Evolutionary conservation across 1,139 yeast genomes (phyloP), one percentile per base, ranked within the genome.

Genomic region (Saccharomycopsis hybrid): DNA sequence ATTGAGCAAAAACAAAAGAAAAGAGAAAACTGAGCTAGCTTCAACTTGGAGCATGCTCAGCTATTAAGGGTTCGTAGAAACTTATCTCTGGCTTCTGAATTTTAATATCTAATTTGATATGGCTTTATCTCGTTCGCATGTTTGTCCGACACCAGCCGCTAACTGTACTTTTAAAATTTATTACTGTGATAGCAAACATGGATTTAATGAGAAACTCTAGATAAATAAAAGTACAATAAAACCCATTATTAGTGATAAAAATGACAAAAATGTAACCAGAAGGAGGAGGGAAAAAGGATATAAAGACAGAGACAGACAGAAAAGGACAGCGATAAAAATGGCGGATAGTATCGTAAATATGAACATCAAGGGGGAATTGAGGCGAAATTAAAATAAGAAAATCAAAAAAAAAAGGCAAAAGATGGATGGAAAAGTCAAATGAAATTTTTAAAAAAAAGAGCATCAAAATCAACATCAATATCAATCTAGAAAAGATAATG

Each of bases 201-300:
- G 18, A 18, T 18, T 18, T 18, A 18, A 18, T 18, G 18, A 18
- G 18, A 18, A 18, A 18, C 18, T 18, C 18, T 18, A 18, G 18
- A 18, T 18, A 18, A 18, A 18, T 18, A 18, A 18, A 18, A 18
- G 18, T 18, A 18, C 18, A 18, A 18, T 18, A 18, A 18, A 18
- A 18, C 18, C 18, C 18, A 18, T 18, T 18, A 18, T 18, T 18
- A 18, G 18, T 18, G 18, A 18, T 9, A 27, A 9, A 13, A 40
- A 40, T 18, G n/a, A 28, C 43, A 40, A n/a, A 40, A 40, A 40
- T 40, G 43, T 33, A 40, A 18, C 18, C 30, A 29, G n/a, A 13
- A 25, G 18, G 30, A 40, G 28, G 28, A 40, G 3, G 11, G 18
- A 40, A 28, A 40, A 39, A 25, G 4, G 4, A 39, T 4, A 29